These are phyloP conservation scores for Purpureocillium takamizusanense DNA, from an alignment of 2,329 filamentous ascomycete species.

Conservation along the genomic window DNA sequence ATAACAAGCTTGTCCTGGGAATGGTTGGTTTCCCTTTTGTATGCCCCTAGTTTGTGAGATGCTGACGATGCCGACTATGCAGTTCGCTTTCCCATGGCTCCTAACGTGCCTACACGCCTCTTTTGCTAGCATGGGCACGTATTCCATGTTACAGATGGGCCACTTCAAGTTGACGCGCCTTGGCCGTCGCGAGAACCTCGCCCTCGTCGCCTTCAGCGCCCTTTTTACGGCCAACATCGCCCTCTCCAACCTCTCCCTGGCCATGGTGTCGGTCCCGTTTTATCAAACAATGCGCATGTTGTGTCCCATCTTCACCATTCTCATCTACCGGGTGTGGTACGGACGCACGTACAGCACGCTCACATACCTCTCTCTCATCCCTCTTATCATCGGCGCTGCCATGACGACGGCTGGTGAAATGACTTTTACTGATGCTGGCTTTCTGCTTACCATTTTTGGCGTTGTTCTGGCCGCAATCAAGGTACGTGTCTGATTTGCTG, in stretches of 20 bases:
- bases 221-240: conserved; percentile 57
- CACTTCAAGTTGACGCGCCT: conserved; percentile 44
- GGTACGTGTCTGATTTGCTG: conserved; percentile 19
- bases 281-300: conserved; percentile 57
- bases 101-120: conserved; percentile 49
- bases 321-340: conserved; percentile 50
- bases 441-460: conserved; percentile 44
- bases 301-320: conserved; percentile 51
- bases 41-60: not conserved
- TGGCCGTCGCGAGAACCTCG: conserved; percentile 41
- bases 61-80: not conserved
- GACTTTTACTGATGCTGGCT: conserved; percentile 50
- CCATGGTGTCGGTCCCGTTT: conserved; percentile 55
- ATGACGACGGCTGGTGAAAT: conserved; percentile 55
- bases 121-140: conserved; percentile 49
- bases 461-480: conserved; percentile 47
- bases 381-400: conserved; percentile 50
- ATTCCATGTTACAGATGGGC: conserved; percentile 39
- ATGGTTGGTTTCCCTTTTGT: conserved; percentile 25
- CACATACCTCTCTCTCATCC: conserved; percentile 51
- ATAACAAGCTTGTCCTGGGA: conserved; percentile 50
- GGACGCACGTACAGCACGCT: conserved; percentile 42
- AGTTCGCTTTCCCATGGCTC: conserved; percentile 54
- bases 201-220: conserved; percentile 48
- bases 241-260: conserved; percentile 53